These are phyloP conservation scores for Tagetes erecta DNA, from an alignment of 129 eudicot species.

Conservation along the genomic window DNA sequence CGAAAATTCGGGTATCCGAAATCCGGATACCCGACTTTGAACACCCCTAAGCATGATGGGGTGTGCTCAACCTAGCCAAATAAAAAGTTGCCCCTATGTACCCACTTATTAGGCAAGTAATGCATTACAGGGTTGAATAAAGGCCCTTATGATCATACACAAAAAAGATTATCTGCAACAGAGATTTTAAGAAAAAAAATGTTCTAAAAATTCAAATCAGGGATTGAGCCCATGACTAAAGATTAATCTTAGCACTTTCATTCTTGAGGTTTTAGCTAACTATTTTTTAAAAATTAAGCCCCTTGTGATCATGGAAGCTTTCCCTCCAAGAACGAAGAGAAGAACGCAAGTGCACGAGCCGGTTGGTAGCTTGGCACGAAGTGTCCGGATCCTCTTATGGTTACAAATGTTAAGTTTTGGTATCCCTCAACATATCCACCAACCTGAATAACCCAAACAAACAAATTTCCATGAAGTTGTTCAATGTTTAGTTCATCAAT, in stretches of 20 bases:
- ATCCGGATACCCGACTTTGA: too few species aligned
- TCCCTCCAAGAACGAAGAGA: constrained; percentile 56
- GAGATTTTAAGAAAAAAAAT: neutral
- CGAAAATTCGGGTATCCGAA: too few species aligned
- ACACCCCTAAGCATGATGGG: too few species aligned
- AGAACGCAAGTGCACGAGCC: constrained; percentile 46
- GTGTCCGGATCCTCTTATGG: constrained; percentile 62
- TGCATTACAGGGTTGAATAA: constrained; percentile 3
- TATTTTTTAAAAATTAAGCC: neutral
- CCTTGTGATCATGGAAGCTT: constrained; percentile 41
- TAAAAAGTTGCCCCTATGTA: too few species aligned
- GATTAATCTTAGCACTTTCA: neutral
- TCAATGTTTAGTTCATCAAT: neutral
- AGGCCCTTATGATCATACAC: constrained; percentile 6
- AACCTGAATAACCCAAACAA: constrained; percentile 33
- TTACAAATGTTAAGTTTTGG: constrained; percentile 52
- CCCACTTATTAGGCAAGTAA: too few species aligned
- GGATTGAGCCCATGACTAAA: neutral
- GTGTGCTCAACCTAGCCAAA: too few species aligned
- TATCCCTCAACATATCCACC: constrained; percentile 63
- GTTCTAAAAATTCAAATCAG: neutral
- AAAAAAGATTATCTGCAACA: constrained; percentile 6
- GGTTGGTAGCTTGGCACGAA: constrained; percentile 71
- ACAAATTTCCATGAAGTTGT: neutral
- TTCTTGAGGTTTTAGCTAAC: neutral